Conservation (phyloP, 106 monocot species). For the Acanthochlamys bracteata region DNA sequence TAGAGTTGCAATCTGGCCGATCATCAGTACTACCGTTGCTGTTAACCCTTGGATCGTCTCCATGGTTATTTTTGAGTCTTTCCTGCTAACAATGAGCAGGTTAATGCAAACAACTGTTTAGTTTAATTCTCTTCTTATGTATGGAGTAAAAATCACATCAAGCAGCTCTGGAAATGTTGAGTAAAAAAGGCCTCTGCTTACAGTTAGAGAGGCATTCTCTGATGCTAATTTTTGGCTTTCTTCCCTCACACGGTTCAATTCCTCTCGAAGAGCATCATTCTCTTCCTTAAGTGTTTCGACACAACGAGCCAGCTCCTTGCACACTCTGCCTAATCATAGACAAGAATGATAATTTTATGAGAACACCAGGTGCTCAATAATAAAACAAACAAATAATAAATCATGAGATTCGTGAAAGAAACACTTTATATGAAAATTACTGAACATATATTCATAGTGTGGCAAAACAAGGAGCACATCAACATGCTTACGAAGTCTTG, state of each 20-base stretch:
- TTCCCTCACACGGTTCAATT: slow-evolving; percentile 23
- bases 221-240: slow-evolving; percentile 32
- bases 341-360: neutral
- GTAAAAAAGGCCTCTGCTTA: slow-evolving; percentile 3
- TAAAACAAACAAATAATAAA: neutral
- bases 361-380: neutral
- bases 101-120: neutral
- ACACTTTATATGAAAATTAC: no score
- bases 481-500: slow-evolving; percentile 57
- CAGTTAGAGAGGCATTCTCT: slow-evolving; percentile 36
- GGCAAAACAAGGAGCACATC: neutral
- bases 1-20: neutral
- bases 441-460: no score
- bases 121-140: no score
- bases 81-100: slow-evolving; percentile 6
- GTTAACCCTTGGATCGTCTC: neutral
- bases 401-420: no score
- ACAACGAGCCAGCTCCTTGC: slow-evolving; percentile 41
- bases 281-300: slow-evolving; percentile 37
- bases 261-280: slow-evolving; percentile 36
- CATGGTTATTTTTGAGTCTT: neutral
- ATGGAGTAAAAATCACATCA: neutral
- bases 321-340: slow-evolving; percentile 34
- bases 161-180: neutral
- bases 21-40: neutral